phyloP scores from a whole-genome alignment of 2,329 filamentous ascomycete genomes.

The Botrytis porri region DNA sequence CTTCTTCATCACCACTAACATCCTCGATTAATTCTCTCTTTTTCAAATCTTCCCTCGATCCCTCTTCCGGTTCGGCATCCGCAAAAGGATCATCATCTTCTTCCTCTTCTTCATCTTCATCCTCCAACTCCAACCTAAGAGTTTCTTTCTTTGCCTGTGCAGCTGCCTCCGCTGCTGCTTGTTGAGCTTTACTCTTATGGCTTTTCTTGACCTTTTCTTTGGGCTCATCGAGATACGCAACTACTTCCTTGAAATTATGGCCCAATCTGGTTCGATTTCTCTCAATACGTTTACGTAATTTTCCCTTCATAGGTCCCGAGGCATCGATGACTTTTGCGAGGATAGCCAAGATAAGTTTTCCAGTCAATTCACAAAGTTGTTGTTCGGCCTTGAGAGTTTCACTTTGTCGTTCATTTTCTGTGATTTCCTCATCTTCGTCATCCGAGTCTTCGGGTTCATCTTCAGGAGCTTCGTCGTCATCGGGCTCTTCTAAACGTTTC shows the following conservation, averaged over 20 bases:
- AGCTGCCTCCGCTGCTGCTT: conserved; percentile 41
- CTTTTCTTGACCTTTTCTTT: conserved; percentile 48
- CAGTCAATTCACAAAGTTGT: conserved; percentile 78
- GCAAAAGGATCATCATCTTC: conserved; percentile 44
- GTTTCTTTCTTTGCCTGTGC: conserved; percentile 44
- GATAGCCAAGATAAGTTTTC: conserved; percentile 79
- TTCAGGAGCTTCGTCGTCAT: conserved; percentile 71
- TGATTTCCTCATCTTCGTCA: conserved; percentile 52
- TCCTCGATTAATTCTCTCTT: conserved; percentile 55
- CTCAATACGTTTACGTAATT: conserved; percentile 67
- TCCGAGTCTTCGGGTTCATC: conserved; percentile 63
- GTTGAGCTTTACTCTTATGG: conserved; percentile 43
- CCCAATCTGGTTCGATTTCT: conserved; percentile 81
- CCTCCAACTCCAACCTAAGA: conserved; percentile 34
- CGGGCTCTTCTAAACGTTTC: conserved; percentile 60
- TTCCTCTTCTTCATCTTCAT: conserved; percentile 28
- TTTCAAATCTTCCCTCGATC: conserved; percentile 55
- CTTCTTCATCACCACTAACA: conserved; percentile 40
- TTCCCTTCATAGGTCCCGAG: conserved; percentile 55
- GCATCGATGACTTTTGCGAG: conserved; percentile 71
- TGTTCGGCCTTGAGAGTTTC: conserved; percentile 76
- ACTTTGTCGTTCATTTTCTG: conserved; percentile 58
- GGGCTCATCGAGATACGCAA: conserved; percentile 73
- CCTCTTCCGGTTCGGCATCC: conserved; percentile 54
- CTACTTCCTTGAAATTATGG: conserved; percentile 78